Evolutionary conservation across 345 rosid species (phyloP).

Genomic region (Mallotus nudiflorus): DNA sequence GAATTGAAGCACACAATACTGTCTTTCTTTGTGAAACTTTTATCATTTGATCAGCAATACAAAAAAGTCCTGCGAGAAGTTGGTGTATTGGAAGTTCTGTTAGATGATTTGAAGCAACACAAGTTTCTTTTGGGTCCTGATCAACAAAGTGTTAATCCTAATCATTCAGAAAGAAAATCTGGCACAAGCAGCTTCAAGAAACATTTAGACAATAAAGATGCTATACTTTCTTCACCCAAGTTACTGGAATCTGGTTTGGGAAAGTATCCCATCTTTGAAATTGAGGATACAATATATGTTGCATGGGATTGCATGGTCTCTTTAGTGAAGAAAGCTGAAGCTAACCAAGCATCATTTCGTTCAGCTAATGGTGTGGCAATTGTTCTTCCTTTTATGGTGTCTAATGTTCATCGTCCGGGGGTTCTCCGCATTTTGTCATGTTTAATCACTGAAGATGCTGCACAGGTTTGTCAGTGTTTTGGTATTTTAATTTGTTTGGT

Average conservation of each 20-base stretch:
- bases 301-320: slow-evolving; percentile 98
- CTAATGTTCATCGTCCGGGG: slow-evolving; percentile 78
- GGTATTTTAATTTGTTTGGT: slow-evolving; percentile 4
- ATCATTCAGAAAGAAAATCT: slow-evolving; percentile 62
- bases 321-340: slow-evolving; percentile 92
- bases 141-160: slow-evolving; percentile 38
- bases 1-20: slow-evolving; percentile 90
- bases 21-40: slow-evolving; percentile 88
- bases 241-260: slow-evolving; percentile 81
- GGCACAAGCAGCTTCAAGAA: slow-evolving; percentile 81
- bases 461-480: slow-evolving; percentile 53
- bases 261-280: slow-evolving; percentile 81
- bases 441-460: slow-evolving; percentile 85
- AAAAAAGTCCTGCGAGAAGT: slow-evolving; percentile 97
- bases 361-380: slow-evolving; percentile 80
- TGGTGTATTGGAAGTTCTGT: slow-evolving; percentile 90
- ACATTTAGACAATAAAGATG: slow-evolving; percentile 78
- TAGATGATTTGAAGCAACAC: slow-evolving; percentile 95
- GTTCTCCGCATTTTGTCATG: slow-evolving; percentile 90
- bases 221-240: slow-evolving; percentile 88
- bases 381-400: slow-evolving; percentile 88
- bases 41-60: slow-evolving; percentile 98
- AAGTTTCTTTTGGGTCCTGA: slow-evolving; percentile 81
- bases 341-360: slow-evolving; percentile 82
- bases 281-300: slow-evolving; percentile 68